phyloP scores from a whole-genome alignment of 352 stramenopile species.

The Phytophthora litchii region DNA sequence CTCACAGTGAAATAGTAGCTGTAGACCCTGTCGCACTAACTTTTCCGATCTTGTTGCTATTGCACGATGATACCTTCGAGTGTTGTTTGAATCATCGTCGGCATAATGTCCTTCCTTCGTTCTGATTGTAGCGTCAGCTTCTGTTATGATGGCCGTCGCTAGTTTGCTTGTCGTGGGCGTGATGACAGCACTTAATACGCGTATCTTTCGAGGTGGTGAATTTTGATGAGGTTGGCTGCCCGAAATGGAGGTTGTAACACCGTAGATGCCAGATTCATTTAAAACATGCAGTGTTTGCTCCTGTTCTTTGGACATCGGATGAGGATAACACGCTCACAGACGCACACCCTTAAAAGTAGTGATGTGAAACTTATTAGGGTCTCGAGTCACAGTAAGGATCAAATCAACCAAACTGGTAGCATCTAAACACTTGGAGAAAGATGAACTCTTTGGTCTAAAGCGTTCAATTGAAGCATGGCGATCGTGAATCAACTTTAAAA shows the following conservation, averaged over 20 bases:
- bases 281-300: background rate
- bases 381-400: conserved; percentile 3
- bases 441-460: background rate
- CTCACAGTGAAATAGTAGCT: conserved; percentile 36
- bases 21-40: conserved; percentile 11
- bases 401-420: background rate
- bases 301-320: conserved; percentile 6
- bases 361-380: conserved; percentile 1
- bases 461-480: background rate
- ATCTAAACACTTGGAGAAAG: background rate
- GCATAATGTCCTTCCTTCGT: too few species aligned
- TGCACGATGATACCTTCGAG: background rate
- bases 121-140: background rate
- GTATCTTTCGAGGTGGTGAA: background rate
- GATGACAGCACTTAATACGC: background rate
- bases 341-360: background rate
- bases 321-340: conserved; percentile 15
- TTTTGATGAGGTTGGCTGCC: background rate
- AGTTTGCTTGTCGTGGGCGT: background rate
- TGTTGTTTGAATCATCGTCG: background rate
- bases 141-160: background rate
- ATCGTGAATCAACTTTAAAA: conserved; percentile 2
- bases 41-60: background rate
- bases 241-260: too few species aligned
- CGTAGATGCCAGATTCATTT: background rate